Evolutionary conservation across 202 grass and related monocot species (phyloP).

Genomic region (Elaeis oleifera): DNA sequence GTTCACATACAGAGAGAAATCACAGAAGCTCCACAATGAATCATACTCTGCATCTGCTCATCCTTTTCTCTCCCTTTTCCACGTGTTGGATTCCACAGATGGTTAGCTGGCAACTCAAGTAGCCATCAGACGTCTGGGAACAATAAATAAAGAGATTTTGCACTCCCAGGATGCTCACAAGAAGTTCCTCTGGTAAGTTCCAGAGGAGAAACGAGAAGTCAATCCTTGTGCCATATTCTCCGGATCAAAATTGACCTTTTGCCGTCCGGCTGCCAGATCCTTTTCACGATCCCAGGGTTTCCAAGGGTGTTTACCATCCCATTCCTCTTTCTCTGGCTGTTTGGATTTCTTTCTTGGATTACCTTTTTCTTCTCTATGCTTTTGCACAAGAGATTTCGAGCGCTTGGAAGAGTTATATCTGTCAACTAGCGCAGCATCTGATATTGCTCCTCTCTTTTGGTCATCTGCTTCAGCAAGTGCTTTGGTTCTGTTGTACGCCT

Average conservation of each 20-base stretch:
- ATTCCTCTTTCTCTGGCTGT: constrained; percentile 43
- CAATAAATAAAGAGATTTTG: too few species aligned
- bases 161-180: constrained; percentile 24
- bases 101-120: too few species aligned
- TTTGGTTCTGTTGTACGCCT: constrained; percentile 83
- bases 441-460: constrained; percentile 22
- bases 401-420: constrained; percentile 69
- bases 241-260: constrained; percentile 59
- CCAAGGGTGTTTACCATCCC: constrained; percentile 77
- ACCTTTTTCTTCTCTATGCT: constrained; percentile 34
- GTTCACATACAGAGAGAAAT: too few species aligned
- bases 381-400: constrained; percentile 55
- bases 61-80: too few species aligned
- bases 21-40: too few species aligned
- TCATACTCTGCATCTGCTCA: too few species aligned
- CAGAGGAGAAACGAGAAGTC: constrained; percentile 70
- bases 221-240: constrained; percentile 63
- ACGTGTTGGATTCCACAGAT: too few species aligned
- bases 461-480: constrained; percentile 63
- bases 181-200: constrained; percentile 71
- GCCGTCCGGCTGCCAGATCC: constrained; percentile 63
- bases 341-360: constrained; percentile 51
- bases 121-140: too few species aligned
- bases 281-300: constrained; percentile 98
- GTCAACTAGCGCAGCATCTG: constrained; percentile 64